Evolutionary conservation across 2,329 filamentous ascomycete species (phyloP).

Genomic region (Colletotrichum sp.): DNA sequence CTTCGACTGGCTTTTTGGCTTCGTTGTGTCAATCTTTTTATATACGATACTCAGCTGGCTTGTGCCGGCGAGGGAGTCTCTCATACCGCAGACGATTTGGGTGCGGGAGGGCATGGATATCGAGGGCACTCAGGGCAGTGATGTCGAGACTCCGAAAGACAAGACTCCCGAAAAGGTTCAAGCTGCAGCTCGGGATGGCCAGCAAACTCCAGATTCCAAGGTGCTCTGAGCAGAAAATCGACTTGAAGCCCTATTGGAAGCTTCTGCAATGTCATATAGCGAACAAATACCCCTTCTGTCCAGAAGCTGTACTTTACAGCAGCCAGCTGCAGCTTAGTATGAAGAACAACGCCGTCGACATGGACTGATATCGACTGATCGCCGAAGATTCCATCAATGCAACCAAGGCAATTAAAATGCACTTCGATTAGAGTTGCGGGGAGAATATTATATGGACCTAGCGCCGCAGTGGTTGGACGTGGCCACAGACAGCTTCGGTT

Average conservation of each 20-base stretch:
- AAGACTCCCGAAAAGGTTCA: slow-evolving; percentile 8
- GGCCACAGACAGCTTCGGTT: not conserved
- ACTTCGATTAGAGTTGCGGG: not conserved
- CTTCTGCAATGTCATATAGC: not conserved
- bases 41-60: slow-evolving; percentile 16
- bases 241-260: not conserved
- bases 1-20: slow-evolving; percentile 23
- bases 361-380: not conserved
- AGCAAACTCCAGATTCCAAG: not conserved
- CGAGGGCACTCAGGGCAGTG: not conserved
- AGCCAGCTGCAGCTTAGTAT: not conserved
- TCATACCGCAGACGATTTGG: slow-evolving; percentile 14
- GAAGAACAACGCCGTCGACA: not conserved
- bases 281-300: not conserved
- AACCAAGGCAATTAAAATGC: not conserved
- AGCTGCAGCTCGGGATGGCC: not conserved
- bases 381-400: not conserved
- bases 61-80: slow-evolving; percentile 17
- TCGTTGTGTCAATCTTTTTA: slow-evolving; percentile 7
- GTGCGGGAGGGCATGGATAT: not conserved
- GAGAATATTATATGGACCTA: not conserved
- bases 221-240: not conserved
- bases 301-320: not conserved
- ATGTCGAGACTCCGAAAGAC: slow-evolving; percentile 1
- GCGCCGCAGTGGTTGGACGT: not conserved